Evolutionary conservation across 2,329 filamentous ascomycete genomes (phyloP).

Genomic region (Aspergillus chevalieri): DNA sequence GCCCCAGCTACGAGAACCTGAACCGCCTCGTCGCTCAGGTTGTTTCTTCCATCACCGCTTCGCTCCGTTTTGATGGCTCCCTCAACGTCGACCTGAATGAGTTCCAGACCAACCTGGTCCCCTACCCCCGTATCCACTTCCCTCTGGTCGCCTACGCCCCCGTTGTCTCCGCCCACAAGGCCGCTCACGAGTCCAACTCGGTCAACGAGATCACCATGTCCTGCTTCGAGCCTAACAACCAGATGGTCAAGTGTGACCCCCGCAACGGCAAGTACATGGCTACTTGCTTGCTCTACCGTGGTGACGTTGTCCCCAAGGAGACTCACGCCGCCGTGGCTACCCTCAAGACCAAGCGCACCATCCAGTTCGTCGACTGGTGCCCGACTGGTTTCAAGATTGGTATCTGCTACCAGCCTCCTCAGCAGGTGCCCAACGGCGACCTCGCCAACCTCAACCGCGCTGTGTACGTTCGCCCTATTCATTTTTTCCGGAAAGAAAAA

Average conservation of each 20-base stretch:
- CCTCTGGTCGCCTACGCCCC: conserved; percentile 94
- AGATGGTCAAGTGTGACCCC: conserved; percentile 99
- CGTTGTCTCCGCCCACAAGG: conserved; percentile 90
- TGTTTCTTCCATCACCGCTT: conserved; percentile 96
- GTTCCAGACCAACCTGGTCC: conserved; percentile 99
- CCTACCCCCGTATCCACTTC: conserved; percentile 99
- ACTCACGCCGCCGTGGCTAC: conserved; percentile 86
- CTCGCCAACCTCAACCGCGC: conserved; percentile 96
- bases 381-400: conserved; percentile 99
- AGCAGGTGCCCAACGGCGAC: conserved; percentile 94
- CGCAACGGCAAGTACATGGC: conserved; percentile 99
- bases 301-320: conserved; percentile 95
- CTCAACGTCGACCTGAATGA: conserved; percentile 99
- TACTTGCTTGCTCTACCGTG: conserved; percentile 94
- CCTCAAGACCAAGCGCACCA: conserved; percentile 98
- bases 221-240: conserved; percentile 99
- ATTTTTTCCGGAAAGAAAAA: conserved; percentile 10
- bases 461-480: conserved; percentile 61
- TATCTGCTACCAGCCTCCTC: conserved; percentile 98
- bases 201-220: conserved; percentile 98
- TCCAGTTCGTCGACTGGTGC: conserved; percentile 99
- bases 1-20: conserved; percentile 96
- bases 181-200: conserved; percentile 94
- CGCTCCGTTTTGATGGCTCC: conserved; percentile 95
- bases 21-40: conserved; percentile 99